Evolutionary conservation across 1,139 yeast genomes (phyloP).

Genomic region (Meyerozyma sp.): DNA sequence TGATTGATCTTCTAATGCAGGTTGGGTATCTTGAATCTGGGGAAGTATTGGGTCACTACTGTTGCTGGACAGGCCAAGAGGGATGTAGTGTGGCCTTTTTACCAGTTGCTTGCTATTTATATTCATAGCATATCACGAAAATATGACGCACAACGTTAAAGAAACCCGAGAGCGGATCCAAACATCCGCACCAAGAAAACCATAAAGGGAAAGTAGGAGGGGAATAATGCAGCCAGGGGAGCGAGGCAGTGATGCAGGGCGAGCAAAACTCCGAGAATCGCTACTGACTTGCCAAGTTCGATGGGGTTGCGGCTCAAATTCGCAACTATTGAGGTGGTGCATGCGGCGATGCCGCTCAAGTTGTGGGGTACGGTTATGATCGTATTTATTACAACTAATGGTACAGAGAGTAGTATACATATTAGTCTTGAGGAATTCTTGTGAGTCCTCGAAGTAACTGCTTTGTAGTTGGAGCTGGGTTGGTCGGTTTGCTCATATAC

Average conservation of each 20-base stretch:
- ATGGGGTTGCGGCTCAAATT: background rate
- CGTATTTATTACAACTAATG: background rate
- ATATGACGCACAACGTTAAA: background rate
- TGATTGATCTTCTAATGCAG: background rate
- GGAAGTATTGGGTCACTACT: background rate
- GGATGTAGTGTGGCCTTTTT: background rate
- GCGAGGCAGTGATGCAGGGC: conserved; percentile 3
- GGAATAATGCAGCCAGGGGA: background rate
- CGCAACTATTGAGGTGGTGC: conserved; percentile 1
- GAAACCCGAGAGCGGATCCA: background rate
- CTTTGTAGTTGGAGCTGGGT: conserved; percentile 11
- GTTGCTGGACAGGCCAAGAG: background rate
- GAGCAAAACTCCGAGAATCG: conserved; percentile 1
- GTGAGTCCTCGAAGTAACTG: conserved; percentile 7
- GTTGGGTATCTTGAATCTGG: too few species aligned
- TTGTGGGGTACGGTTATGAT: background rate
- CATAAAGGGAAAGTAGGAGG: background rate
- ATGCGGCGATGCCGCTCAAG: background rate
- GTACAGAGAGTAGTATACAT: background rate
- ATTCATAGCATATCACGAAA: background rate
- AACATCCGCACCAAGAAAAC: background rate
- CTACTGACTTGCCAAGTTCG: conserved; percentile 3
- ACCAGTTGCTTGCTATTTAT: background rate
- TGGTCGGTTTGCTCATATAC: conserved; percentile 12
- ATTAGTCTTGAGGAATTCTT: background rate